These are phyloP conservation scores for Alternaria dauci DNA, from an alignment of 2,329 filamentous ascomycete species.

Conservation along the genomic window DNA sequence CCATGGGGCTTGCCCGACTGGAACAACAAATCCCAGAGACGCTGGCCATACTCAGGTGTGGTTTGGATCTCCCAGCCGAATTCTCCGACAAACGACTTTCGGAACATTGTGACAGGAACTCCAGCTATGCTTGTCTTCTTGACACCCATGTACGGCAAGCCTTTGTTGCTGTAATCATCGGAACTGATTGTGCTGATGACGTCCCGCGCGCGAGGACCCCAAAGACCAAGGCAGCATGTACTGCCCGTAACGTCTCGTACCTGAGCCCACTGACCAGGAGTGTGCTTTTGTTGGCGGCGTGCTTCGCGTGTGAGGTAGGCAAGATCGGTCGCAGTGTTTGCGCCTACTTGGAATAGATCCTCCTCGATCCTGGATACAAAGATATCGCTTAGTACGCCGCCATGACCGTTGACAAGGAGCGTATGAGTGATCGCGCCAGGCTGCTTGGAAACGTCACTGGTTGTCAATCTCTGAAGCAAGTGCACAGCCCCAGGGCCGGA, in stretches of 20 bases:
- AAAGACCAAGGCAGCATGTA: constrained; percentile 69
- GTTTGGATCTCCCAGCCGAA: constrained; percentile 70
- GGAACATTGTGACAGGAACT: constrained; percentile 64
- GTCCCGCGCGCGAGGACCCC: constrained; percentile 65
- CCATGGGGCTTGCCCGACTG: constrained; percentile 64
- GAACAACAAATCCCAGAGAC: constrained; percentile 67
- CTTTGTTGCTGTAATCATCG: constrained; percentile 58
- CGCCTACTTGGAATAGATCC: constrained; percentile 63
- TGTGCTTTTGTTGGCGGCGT: constrained; percentile 55
- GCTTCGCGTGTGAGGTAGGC: constrained; percentile 65
- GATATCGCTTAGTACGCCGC: constrained; percentile 65
- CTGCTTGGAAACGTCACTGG: constrained; percentile 58
- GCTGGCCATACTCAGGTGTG: constrained; percentile 65
- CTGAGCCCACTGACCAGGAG: constrained; percentile 56
- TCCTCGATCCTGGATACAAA: constrained; percentile 63
- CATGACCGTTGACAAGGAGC: constrained; percentile 63
- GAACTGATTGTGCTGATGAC: constrained; percentile 58
- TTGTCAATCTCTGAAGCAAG: constrained; percentile 64
- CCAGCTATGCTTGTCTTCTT: constrained; percentile 62
- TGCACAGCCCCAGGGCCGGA: constrained; percentile 64
- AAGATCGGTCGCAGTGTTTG: constrained; percentile 64
- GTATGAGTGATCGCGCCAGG: constrained; percentile 65
- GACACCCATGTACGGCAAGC: constrained; percentile 60
- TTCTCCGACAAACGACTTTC: constrained; percentile 69
- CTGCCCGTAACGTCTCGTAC: constrained; percentile 68